Base-by-base conservation (phyloP, 1,284 basidiomycete species). In the Tylopilus sp. region DNA sequence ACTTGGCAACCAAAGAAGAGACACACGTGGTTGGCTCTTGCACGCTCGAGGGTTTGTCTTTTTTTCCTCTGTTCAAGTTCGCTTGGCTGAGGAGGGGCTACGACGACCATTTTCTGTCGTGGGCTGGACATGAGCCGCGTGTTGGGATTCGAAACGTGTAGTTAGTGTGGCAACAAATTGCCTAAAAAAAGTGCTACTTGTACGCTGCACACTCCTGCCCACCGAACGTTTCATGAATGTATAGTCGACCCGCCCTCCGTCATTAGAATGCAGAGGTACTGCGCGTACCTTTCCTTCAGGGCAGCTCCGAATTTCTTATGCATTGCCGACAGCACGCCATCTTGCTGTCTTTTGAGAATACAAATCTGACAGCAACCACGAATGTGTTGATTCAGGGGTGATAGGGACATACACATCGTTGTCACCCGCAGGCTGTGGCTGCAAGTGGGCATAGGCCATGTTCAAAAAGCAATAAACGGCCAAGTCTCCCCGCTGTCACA, bases 21-120 rank as follows among this genome's bases (percentile, higher is more conserved):
- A 64, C 79, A 56, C 63, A 87, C 84, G 65, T 85, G 81, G 58
- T 72, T 78, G 2, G 77, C 81, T 62, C 77, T 85, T 16, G 80
- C 75, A 51, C 75, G 78, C 57, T 86, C 84, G 29, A 81, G 58
- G 0, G 76, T 74, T 40, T 74, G 68, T 52, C 74, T 77, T 50
- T 74, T 72, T 51, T 71, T 73, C 58, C 67, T 74, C 41, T 77
- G 58, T 23, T 73, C 72, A 26, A 56, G 45, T 38, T 69, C 69
- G 36, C 49, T 56, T 44, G 55, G 51, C 30, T 66, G 65, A 9
- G 60, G 35, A 16, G 62, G 41, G 26, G 52, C 16, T 4, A 57
- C 37, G 44, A 52, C 38, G 43, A 56, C 58, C 60, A 60, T 64
- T 37, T 57, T 61, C 30, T 50, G 53, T 30, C 46, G 53, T 37